Base-by-base conservation (phyloP, 208 protist species). In the Herpetomonas samuelpessoai region DNA sequence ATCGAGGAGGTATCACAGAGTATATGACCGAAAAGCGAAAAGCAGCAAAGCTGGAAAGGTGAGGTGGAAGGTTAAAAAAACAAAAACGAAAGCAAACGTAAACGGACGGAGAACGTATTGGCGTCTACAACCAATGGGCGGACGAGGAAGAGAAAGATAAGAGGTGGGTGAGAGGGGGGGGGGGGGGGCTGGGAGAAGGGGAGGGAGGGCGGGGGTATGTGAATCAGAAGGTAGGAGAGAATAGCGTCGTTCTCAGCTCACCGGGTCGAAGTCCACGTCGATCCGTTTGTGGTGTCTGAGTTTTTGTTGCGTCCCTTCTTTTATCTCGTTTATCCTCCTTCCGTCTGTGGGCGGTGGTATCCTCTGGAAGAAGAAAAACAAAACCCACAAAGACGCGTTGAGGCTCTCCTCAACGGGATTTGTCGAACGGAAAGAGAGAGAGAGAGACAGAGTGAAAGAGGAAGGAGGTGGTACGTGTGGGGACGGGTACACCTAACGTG, bases 381-480 rank as follows among this genome's bases (percentile, higher is more conserved):
- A 41, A 41, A 41, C 9, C 9, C 35, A 41, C 9, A 41, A 41
- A 14, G 9, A 14, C 14, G 35, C 35, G 35, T 14, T 14, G 35
- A 41, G 35, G 35, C 35, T 14, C 35, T 6, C 35, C 14, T 6
- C 35, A 6, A 18, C 35, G 35, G 35, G 14, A 41, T 41, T 41
- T 41, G 9, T 18, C 35, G 14, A 41, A 41, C 9, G 14, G 35
- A 41, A 14, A 41, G 35, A 41, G 35, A 41, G 35, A 41, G 35
- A 41, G 35, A 41, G 35, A 41, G 35, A 14, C 1, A 50, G 47
- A 58, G 46, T 29, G 25, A 18, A 57, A 57, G 52, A 57, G 45
- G 31, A 57, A 0, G 31, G 9, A 57, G 12, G 24, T 25, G n/a
- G n/a, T n/a, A n/a, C n/a, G n/a, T n/a, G n/a, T n/a, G n/a, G n/a